Evolutionary conservation across 208 protist genomes (phyloP), one percentile per base, ranked within the genome.

Genomic region (Herpetomonas muscarum): DNA sequence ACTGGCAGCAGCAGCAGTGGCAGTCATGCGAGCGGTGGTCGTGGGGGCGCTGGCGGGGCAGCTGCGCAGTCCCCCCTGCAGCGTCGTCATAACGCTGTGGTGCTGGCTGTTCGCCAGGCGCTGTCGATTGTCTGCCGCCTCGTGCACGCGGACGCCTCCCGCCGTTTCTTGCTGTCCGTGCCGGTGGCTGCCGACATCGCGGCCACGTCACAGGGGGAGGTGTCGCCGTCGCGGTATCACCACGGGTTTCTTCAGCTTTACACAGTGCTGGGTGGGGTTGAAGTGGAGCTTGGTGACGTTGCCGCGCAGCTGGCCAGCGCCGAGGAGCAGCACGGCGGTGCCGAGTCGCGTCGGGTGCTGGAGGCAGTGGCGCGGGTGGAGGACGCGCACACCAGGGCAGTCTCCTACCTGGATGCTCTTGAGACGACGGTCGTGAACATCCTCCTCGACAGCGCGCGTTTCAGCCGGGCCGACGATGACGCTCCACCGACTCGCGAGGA

Each of bases 121-220:
- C 66, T 84, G 25, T 73, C 75, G 21, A 62, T 88, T 6, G 64
- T 92, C 41, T 79, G 80, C 44, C 68, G 74, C 24, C 48, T 88
- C 2, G 57, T 76, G 9, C 65, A 54, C 0, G 62, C 69, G 2
- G 85, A 92, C 58, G 74, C 64, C 15, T 28, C 61, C 15, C 32
- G 57, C 1, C 25, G 45, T 22, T 86, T 76, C 39, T 51, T 85
- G 29, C n/a, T 57, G 25, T 1, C 25, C 54, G 28, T 67, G 67
- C 19, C 29, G 46, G 1, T 13, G 12, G 0, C 22, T 2, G 9
- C 47, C 29, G 0, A 7, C 48, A 21, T 21, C 24, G 32, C 24
- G 5, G 13, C n/a, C 36, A 24, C 30, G 32, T 17, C 34, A 24
- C 44, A 26, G 13, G 19, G 13, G 22, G 17, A 19, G 19, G 22